Conservation (phyloP, 495 filamentous ascomycete species). For the Lophiostoma macrostomum region DNA sequence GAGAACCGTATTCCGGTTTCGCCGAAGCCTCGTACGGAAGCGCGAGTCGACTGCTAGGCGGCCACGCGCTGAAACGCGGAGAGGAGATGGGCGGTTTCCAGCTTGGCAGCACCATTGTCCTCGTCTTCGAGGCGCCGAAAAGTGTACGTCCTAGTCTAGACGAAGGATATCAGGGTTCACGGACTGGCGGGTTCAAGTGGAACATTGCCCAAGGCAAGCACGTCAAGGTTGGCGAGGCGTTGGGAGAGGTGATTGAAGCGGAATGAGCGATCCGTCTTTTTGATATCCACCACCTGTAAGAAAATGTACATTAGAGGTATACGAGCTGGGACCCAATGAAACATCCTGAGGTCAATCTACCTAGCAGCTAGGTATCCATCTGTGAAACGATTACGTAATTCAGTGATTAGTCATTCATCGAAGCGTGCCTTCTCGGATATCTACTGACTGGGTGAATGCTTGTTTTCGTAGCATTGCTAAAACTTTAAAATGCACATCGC, state of each 20-base stretch:
- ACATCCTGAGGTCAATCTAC: no score
- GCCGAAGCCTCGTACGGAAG: conserved; percentile 84
- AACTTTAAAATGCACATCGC: no score
- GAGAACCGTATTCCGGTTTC: conserved; percentile 80
- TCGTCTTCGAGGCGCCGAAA: conserved; percentile 93
- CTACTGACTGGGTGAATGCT: no score
- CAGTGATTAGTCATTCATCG: no score
- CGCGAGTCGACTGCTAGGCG: conserved; percentile 72
- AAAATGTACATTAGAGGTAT: no score
- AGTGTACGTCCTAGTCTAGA: conserved; percentile 61
- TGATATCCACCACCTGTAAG: no score
- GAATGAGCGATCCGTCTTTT: no score
- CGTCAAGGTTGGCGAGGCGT: conserved; percentile 80
- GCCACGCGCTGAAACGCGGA: conserved; percentile 77
- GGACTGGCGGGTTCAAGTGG: conserved; percentile 76
- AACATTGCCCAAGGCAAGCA: conserved; percentile 77
- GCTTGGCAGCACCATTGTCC: conserved; percentile 89
- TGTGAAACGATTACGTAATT: no score
- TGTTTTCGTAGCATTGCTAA: no score
- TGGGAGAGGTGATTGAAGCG: conserved; percentile 59
- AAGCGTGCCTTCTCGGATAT: no score
- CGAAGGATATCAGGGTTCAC: conserved; percentile 55
- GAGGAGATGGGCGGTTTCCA: conserved; percentile 99
- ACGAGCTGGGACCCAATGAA: no score
- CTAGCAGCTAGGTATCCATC: no score